phyloP scores from a whole-genome alignment of 1,284 basidiomycete genomes.

The Malassezia pachydermatis region DNA sequence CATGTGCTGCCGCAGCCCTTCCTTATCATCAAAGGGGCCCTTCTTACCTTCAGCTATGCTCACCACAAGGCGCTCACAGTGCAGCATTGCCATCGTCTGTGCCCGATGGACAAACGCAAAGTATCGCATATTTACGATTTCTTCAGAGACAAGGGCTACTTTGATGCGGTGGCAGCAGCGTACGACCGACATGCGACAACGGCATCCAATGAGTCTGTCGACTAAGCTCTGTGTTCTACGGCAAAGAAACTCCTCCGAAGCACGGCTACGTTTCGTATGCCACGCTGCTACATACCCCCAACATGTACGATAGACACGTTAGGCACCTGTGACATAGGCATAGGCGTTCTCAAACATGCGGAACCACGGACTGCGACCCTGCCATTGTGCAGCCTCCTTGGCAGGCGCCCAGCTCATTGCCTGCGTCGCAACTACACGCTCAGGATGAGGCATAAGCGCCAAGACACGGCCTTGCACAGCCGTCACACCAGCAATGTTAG shows the following conservation, averaged over 20 bases:
- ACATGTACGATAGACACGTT: no score
- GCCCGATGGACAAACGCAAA: slow-evolving; percentile 44
- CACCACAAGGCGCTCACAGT: slow-evolving; percentile 35
- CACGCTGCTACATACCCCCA: no score
- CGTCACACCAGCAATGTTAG: slow-evolving; percentile 77
- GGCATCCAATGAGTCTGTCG: background rate
- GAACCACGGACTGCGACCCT: slow-evolving; percentile 79
- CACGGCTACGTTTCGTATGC: no score
- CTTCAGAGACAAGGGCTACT: slow-evolving; percentile 40
- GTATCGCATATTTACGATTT: slow-evolving; percentile 43
- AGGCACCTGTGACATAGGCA: slow-evolving; percentile 50
- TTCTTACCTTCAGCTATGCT: slow-evolving; percentile 33
- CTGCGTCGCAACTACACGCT: slow-evolving; percentile 41
- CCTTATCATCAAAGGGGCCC: slow-evolving; percentile 42
- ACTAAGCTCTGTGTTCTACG: no score
- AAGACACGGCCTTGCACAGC: slow-evolving; percentile 76
- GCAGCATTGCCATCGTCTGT: slow-evolving; percentile 30
- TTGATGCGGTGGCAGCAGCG: slow-evolving; percentile 13
- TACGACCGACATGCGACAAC: background rate
- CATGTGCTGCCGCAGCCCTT: slow-evolving; percentile 43
- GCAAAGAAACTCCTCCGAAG: no score
- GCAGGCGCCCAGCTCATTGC: slow-evolving; percentile 47
- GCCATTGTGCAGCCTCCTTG: slow-evolving; percentile 42
- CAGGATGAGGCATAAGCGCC: slow-evolving; percentile 76
- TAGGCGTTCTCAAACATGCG: slow-evolving; percentile 81